Evolutionary conservation across 495 filamentous ascomycete species (phyloP).

Genomic region (Aspergillus funiculosus): DNA sequence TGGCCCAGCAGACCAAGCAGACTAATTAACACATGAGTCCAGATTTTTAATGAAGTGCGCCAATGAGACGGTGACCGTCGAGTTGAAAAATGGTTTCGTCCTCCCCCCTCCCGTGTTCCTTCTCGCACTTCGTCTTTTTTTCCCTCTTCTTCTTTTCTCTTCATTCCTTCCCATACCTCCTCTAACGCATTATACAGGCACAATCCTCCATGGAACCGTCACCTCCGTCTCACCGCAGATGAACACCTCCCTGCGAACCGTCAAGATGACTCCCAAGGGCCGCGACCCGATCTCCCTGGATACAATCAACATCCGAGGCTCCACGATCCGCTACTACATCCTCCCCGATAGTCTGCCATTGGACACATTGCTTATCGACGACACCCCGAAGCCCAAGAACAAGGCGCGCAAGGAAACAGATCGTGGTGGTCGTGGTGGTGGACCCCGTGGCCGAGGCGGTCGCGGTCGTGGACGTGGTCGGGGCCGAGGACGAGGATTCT

Average conservation of each 20-base stretch:
- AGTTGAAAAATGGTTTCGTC: conserved; percentile 89
- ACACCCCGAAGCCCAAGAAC: conserved; percentile 97
- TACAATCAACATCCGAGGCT: conserved; percentile 93
- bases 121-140: not conserved
- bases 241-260: conserved; percentile 89
- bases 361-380: conserved; percentile 90
- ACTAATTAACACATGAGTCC: conserved; percentile 17
- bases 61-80: conserved; percentile 95
- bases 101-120: conserved; percentile 1
- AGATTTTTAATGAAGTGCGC: conserved; percentile 98
- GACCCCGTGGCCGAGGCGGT: conserved; percentile 51
- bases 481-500: conserved; percentile 60
- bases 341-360: conserved; percentile 91
- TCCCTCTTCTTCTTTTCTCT: conserved; percentile 1
- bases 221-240: conserved; percentile 91
- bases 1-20: no score
- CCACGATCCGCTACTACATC: conserved; percentile 88
- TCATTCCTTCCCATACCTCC: not conserved
- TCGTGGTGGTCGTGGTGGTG: conserved; percentile 55
- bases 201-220: conserved; percentile 92
- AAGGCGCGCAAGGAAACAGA: conserved; percentile 94
- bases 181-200: conserved; percentile 58
- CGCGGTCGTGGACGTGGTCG: conserved; percentile 58
- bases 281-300: conserved; percentile 83
- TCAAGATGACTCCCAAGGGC: conserved; percentile 87